These are phyloP conservation scores for Zygoascus biomembranicola DNA, from an alignment of 805 yeast genomes.

Conservation along the genomic window DNA sequence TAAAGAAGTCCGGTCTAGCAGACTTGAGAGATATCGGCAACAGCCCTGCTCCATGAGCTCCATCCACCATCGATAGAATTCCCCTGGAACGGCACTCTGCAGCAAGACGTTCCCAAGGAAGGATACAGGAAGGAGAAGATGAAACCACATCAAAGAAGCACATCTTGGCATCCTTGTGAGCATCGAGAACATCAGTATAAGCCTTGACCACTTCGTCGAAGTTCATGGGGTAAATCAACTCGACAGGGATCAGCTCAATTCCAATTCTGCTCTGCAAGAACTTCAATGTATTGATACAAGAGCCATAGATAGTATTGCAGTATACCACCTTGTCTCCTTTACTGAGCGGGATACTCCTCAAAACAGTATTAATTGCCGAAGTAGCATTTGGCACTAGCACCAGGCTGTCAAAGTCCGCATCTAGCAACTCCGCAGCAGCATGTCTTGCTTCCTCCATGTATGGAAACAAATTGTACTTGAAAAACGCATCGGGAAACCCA, in stretches of 20 bases:
- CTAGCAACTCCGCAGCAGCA: slow-evolving; percentile 36
- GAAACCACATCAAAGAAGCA: slow-evolving; percentile 49
- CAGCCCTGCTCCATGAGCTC: slow-evolving; percentile 60
- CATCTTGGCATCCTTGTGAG: slow-evolving; percentile 26
- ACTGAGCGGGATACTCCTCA: slow-evolving; percentile 45
- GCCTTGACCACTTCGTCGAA: slow-evolving; percentile 33
- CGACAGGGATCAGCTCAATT: slow-evolving; percentile 31
- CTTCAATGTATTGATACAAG: slow-evolving; percentile 43
- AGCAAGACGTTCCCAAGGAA: slow-evolving; percentile 48
- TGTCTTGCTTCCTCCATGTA: slow-evolving; percentile 31
- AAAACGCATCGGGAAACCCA: slow-evolving; percentile 42
- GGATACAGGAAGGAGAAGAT: slow-evolving; percentile 53
- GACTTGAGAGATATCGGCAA: slow-evolving; percentile 18
- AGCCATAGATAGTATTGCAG: slow-evolving; percentile 44
- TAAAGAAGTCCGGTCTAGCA: slow-evolving; percentile 50
- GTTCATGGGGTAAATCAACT: slow-evolving; percentile 37
- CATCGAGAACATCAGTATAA: slow-evolving; percentile 21
- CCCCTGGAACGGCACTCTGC: slow-evolving; percentile 37
- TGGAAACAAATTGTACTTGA: slow-evolving; percentile 24
- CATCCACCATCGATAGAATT: slow-evolving; percentile 55
- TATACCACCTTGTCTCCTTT: slow-evolving; percentile 45
- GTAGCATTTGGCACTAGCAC: slow-evolving; percentile 57
- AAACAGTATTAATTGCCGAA: slow-evolving; percentile 46
- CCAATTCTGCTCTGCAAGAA: slow-evolving; percentile 25
- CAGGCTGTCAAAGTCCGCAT: slow-evolving; percentile 39